Percentiles rank a stretch among this genome's conserved stretches.
Evolutionary conservation across 2,329 filamentous ascomycete species (phyloP).

Genomic region (Phoma herbarum): DNA sequence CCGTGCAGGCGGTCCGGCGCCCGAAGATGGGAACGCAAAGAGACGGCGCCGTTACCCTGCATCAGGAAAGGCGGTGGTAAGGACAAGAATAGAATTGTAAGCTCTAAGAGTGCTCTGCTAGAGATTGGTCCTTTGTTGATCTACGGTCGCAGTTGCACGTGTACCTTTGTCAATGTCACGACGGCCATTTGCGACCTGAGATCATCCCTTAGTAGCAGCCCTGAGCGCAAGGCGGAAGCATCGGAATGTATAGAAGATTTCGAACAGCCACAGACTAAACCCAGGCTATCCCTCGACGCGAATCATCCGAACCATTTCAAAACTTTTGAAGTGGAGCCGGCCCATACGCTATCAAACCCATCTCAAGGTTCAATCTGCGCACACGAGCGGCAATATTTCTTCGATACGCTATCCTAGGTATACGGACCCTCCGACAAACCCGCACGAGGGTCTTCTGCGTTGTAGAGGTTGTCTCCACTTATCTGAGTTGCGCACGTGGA

Average conservation of each 20-base stretch:
- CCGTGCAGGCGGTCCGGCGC: constrained; percentile 17
- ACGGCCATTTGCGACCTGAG: neutral
- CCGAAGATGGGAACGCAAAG: constrained; percentile 10
- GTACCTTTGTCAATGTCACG: constrained; percentile 1
- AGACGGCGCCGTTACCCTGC: constrained; percentile 20
- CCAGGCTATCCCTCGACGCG: neutral
- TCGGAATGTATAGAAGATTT: constrained; percentile 3
- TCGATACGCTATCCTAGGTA: constrained; percentile 4
- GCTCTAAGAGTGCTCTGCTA: constrained; percentile 9
- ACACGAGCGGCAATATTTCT: constrained; percentile 4
- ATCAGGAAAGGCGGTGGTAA: constrained; percentile 8
- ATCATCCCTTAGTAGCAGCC: neutral
- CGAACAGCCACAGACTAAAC: neutral
- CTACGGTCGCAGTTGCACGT: constrained; percentile 1
- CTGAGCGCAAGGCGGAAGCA: constrained; percentile 4
- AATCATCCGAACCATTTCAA: constrained; percentile 6
- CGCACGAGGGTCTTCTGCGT: neutral
- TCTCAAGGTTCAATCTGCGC: constrained; percentile 6
- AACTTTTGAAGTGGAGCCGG: constrained; percentile 3
- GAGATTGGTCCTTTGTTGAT: constrained; percentile 1
- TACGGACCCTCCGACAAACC: constrained; percentile 4
- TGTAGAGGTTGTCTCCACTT: neutral
- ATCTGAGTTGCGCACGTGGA: neutral
- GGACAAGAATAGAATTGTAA: constrained; percentile 9
- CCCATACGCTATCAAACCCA: constrained; percentile 6